These are phyloP conservation scores for Ichthyophonus hoferi DNA, from an alignment of 208 protist species.

Conservation along the genomic window DNA sequence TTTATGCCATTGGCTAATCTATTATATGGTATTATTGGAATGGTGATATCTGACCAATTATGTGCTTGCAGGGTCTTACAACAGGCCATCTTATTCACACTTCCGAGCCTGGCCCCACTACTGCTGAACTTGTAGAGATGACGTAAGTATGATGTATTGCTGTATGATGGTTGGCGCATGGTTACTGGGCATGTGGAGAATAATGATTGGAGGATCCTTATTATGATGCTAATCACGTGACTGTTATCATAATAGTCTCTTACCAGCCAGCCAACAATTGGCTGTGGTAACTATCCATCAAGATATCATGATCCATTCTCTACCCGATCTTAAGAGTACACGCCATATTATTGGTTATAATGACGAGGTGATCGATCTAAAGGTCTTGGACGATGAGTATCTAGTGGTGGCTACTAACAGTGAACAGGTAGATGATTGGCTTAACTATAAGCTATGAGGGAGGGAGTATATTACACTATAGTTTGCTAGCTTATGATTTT, in stretches of 20 bases:
- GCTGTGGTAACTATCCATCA: background rate
- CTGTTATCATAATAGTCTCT: no score
- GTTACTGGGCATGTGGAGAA: no score
- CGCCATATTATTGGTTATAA: conserved; percentile 47
- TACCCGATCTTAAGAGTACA: background rate
- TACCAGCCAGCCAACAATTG: background rate
- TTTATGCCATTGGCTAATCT: no score
- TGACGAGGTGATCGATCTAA: conserved; percentile 52
- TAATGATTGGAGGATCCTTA: no score
- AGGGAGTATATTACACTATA: no score
- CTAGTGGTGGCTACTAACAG: conserved; percentile 46
- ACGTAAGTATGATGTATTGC: background rate
- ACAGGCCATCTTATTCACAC: background rate
- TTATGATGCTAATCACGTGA: no score
- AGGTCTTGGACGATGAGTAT: conserved; percentile 23
- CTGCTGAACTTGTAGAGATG: background rate
- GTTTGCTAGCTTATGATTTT: no score
- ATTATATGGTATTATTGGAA: no score
- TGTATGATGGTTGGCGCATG: no score
- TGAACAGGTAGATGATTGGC: conserved; percentile 17
- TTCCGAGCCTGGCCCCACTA: background rate
- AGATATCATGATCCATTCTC: background rate
- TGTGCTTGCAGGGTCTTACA: background rate
- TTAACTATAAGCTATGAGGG: no score
- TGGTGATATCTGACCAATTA: no score